Evolutionary conservation across 2,329 filamentous ascomycete species (phyloP).

Genomic region (Cercospora nicotianae): DNA sequence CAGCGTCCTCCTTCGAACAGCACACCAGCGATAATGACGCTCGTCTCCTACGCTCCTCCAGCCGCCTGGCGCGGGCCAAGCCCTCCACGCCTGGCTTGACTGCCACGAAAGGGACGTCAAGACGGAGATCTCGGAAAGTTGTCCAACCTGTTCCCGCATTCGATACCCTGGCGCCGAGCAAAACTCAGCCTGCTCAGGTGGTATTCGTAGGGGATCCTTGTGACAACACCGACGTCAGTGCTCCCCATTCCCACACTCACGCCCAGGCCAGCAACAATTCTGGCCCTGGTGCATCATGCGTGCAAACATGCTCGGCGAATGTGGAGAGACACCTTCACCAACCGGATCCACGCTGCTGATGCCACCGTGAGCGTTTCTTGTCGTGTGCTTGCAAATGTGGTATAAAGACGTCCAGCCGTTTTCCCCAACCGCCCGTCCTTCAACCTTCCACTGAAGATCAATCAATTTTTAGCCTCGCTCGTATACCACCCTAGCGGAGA

Average conservation of each 20-base stretch:
- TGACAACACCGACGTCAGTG: constrained; percentile 14
- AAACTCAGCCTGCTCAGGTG: constrained; percentile 6
- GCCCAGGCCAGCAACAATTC: neutral
- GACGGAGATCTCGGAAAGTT: neutral
- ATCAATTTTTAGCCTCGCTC: neutral
- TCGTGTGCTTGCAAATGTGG: neutral
- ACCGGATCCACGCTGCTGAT: neutral
- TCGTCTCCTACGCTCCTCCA: neutral
- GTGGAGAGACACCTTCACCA: neutral
- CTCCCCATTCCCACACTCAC: neutral
- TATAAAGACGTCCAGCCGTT: constrained; percentile 2
- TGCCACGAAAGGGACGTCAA: neutral
- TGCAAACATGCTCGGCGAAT: neutral
- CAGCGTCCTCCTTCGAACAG: neutral
- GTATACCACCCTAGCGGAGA: neutral
- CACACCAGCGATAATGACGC: neutral
- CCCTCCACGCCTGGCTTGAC: neutral
- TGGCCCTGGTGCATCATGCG: neutral
- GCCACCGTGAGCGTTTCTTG: neutral
- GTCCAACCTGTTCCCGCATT: constrained; percentile 2
- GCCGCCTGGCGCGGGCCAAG: neutral
- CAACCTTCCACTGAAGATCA: neutral
- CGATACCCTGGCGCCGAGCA: neutral
- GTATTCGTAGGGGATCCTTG: constrained; percentile 6
- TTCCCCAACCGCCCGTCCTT: neutral